Conservation (phyloP, 805 yeast genomes). For the Sugiyamaella floridensis region DNA sequence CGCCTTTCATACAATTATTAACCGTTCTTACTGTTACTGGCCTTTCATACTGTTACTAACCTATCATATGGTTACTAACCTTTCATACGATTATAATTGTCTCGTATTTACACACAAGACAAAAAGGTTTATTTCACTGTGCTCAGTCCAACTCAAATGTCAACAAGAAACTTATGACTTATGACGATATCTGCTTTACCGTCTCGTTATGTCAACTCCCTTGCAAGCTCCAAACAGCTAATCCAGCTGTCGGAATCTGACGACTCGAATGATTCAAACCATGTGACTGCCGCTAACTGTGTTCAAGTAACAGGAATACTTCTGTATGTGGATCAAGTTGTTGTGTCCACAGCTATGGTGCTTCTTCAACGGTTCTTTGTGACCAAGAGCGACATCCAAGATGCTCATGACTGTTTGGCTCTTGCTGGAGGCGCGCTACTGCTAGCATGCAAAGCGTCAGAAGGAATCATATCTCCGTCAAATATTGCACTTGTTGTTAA, state of each 20-base stretch:
- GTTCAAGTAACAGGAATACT: constrained; percentile 10
- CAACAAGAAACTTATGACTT: no score
- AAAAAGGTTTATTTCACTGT: no score
- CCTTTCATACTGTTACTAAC: no score
- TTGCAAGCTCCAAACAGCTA: not conserved
- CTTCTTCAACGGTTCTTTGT: constrained; percentile 7
- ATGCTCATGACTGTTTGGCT: constrained; percentile 1
- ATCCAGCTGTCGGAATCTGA: not conserved
- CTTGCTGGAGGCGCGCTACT: constrained; percentile 2
- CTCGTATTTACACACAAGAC: no score
- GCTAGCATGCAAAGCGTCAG: not conserved
- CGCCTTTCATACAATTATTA: no score
- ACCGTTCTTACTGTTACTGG: no score
- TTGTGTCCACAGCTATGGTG: constrained; percentile 11
- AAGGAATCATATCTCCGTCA: not conserved
- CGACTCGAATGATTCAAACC: not conserved
- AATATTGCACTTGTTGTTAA: not conserved
- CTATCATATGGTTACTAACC: no score
- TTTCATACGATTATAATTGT: no score
- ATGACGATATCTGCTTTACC: no score
- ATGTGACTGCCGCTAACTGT: constrained; percentile 1
- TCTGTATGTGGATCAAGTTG: constrained; percentile 7
- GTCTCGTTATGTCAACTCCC: not conserved
- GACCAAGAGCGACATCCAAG: not conserved
- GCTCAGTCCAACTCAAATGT: no score